phyloP scores from a whole-genome alignment of 2,329 filamentous ascomycete species.

The Paracorniculantispora psalliotae region DNA sequence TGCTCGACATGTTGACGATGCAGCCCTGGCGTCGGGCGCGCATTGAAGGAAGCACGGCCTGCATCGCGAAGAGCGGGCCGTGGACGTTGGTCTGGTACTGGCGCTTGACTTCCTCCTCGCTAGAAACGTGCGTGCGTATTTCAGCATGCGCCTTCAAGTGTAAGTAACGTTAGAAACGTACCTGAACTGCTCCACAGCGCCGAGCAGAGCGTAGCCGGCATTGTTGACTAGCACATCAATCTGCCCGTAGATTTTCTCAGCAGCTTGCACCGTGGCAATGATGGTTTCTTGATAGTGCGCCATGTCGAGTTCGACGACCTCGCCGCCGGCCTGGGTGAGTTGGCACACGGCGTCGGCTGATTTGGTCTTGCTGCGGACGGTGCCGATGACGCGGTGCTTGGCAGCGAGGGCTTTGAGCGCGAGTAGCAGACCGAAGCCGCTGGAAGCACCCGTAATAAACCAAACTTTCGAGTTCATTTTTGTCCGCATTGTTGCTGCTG shows the following conservation, averaged over 20 bases:
- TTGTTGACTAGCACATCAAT: constrained; percentile 51
- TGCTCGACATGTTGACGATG: constrained; percentile 42
- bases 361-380: constrained; percentile 31
- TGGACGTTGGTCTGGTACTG: constrained; percentile 46
- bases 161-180: constrained; percentile 7
- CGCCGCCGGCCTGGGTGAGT: constrained; percentile 21
- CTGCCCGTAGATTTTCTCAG: constrained; percentile 16
- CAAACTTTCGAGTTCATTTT: constrained; percentile 29
- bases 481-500: not conserved
- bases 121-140: constrained; percentile 14
- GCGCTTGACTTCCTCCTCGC: constrained; percentile 34
- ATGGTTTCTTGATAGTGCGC: constrained; percentile 5
- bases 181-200: constrained; percentile 33
- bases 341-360: constrained; percentile 16
- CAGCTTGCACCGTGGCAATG: constrained; percentile 20
- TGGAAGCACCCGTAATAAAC: constrained; percentile 45
- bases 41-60: constrained; percentile 43
- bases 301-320: constrained; percentile 25
- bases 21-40: constrained; percentile 35
- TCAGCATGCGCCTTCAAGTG: not conserved
- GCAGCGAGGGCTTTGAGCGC: constrained; percentile 36
- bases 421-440: constrained; percentile 42
- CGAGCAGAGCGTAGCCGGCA: constrained; percentile 39
- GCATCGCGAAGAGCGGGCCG: constrained; percentile 42
- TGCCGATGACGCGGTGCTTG: constrained; percentile 45